phyloP scores from a whole-genome alignment of 2,329 filamentous ascomycete genomes.

The Triangularia verruculosa region DNA sequence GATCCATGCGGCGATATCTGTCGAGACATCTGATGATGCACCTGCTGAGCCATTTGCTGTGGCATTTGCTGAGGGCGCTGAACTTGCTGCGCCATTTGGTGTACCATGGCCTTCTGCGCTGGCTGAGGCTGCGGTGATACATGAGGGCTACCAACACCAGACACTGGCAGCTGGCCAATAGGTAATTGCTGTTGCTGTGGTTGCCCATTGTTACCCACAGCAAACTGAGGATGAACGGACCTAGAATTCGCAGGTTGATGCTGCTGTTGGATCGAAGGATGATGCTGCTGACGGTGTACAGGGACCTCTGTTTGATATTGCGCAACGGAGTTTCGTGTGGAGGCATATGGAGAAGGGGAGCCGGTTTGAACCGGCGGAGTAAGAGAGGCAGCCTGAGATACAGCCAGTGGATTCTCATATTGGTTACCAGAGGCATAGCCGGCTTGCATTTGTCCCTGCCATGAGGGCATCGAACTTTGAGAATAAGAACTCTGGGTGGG shows the following conservation, averaged over 20 bases:
- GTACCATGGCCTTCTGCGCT: slow-evolving; percentile 11
- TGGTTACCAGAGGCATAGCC: slow-evolving; percentile 17
- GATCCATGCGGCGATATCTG: not conserved
- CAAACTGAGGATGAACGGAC: slow-evolving; percentile 19
- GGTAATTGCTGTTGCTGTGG: slow-evolving; percentile 14
- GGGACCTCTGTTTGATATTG: slow-evolving; percentile 13
- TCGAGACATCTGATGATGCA: slow-evolving; percentile 21
- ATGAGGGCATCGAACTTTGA: slow-evolving; percentile 19
- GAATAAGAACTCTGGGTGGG: slow-evolving; percentile 19
- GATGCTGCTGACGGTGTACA: not conserved
- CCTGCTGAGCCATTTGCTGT: slow-evolving; percentile 24
- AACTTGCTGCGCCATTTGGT: slow-evolving; percentile 26
- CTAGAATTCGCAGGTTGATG: slow-evolving; percentile 10
- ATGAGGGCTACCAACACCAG: slow-evolving; percentile 16
- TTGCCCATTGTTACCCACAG: slow-evolving; percentile 16
- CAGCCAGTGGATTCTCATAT: slow-evolving; percentile 25
- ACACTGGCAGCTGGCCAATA: slow-evolving; percentile 11
- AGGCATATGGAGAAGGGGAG: slow-evolving; percentile 15
- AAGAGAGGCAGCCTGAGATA: slow-evolving; percentile 11
- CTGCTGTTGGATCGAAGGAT: slow-evolving; percentile 6
- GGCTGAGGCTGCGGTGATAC: slow-evolving; percentile 11
- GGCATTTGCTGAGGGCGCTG: slow-evolving; percentile 22
- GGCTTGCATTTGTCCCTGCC: slow-evolving; percentile 21
- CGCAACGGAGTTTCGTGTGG: slow-evolving; percentile 5
- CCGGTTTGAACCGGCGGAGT: slow-evolving; percentile 10